phyloP scores from a whole-genome alignment of 345 rosid species.

The Lumnitzera littorea region DNA sequence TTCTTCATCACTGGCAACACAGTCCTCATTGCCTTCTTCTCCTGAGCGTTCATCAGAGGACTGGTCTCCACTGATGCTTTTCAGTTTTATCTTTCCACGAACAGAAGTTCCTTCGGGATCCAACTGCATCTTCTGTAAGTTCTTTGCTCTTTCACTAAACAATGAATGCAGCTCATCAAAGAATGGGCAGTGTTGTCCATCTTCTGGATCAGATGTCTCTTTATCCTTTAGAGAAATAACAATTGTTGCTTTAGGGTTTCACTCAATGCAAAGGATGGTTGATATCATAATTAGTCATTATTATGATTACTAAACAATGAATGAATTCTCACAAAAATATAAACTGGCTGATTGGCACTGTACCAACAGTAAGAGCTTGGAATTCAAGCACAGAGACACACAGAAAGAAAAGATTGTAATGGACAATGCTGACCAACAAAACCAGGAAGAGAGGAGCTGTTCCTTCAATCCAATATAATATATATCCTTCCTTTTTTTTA shows the following conservation, averaged over 20 bases:
- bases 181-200: conserved; percentile 40
- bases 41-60: conserved; percentile 32
- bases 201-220: conserved; percentile 48
- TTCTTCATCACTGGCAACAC: conserved; percentile 29
- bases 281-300: too few species aligned
- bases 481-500: too few species aligned
- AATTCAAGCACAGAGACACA: too few species aligned
- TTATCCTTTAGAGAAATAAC: conserved; percentile 28
- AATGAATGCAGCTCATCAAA: conserved; percentile 44
- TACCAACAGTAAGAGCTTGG: too few species aligned
- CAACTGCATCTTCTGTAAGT: conserved; percentile 29
- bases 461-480: too few species aligned
- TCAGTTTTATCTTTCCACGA: conserved; percentile 25
- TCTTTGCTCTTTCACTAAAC: conserved; percentile 35
- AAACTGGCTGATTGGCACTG: too few species aligned
- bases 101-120: conserved; percentile 28
- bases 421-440: too few species aligned
- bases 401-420: too few species aligned
- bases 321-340: too few species aligned
- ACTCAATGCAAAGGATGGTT: background rate
- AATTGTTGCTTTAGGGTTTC: background rate
- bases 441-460: too few species aligned
- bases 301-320: too few species aligned
- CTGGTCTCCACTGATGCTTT: conserved; percentile 18
- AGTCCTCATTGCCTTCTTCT: conserved; percentile 25